Percentiles rank a stretch among this genome's conserved stretches.
phyloP scores from a whole-genome alignment of 345 rosid genomes.

The Mallotus nudiflorus region DNA sequence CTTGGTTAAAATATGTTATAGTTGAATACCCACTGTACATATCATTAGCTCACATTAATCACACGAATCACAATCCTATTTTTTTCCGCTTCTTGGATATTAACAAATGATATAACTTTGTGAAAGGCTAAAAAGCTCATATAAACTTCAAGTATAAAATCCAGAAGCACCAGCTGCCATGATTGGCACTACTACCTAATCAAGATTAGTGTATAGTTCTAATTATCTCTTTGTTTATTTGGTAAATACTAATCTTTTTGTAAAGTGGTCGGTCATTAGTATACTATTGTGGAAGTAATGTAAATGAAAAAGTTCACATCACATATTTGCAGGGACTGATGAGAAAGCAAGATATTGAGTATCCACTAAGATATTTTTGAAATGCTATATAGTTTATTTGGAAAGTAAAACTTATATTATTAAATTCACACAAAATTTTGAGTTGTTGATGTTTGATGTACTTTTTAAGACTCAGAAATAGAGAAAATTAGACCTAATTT shows the following conservation, averaged over 20 bases:
- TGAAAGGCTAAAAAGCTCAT: neutral
- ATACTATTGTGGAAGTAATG: neutral
- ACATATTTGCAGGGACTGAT: no score
- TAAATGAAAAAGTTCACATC: no score
- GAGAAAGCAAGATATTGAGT: no score
- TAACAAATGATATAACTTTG: no score
- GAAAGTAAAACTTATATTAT: no score
- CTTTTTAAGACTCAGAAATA: neutral
- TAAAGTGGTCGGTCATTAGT: slow-evolving; percentile 13
- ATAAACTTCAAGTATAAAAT: neutral
- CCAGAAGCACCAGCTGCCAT: neutral
- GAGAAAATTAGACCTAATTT: neutral
- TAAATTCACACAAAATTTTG: no score
- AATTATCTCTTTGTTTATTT: neutral
- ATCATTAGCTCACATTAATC: neutral
- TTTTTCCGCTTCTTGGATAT: neutral
- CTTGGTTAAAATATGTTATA: neutral
- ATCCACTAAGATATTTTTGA: no score
- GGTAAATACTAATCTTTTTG: neutral
- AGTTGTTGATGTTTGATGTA: neutral
- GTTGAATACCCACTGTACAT: neutral
- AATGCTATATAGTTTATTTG: no score
- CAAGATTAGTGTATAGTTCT: neutral
- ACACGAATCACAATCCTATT: neutral
- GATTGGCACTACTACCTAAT: slow-evolving; percentile 4